phyloP scores from a whole-genome alignment of 306 rosid genomes.

The Betula pendula region DNA sequence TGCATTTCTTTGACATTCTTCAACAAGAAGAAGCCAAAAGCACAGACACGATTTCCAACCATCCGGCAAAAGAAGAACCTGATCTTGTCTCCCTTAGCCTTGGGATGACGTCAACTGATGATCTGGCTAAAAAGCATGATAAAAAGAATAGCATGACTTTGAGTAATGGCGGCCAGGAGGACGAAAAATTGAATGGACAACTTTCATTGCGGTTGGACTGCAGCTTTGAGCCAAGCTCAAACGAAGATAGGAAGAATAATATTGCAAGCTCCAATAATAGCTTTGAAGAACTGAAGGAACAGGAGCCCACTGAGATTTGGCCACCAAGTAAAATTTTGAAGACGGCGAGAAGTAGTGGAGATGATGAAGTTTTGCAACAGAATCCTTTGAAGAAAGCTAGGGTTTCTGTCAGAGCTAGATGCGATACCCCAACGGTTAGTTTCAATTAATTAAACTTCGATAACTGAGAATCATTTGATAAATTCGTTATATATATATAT shows the following conservation, averaged over 20 bases:
- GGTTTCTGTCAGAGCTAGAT: slow-evolving; percentile 73
- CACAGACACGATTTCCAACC: slow-evolving; percentile 5
- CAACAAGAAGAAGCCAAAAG: slow-evolving; percentile 27
- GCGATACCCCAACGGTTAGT: slow-evolving; percentile 67
- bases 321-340: slow-evolving; percentile 46
- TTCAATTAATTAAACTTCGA: not conserved
- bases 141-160: slow-evolving; percentile 13
- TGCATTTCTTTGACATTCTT: slow-evolving; percentile 34
- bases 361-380: slow-evolving; percentile 39
- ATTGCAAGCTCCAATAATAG: slow-evolving; percentile 16
- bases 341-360: slow-evolving; percentile 27
- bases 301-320: slow-evolving; percentile 40
- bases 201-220: slow-evolving; percentile 53
- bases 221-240: slow-evolving; percentile 28
- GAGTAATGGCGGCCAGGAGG: slow-evolving; percentile 9
- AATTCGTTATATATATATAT: not conserved
- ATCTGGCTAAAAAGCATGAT: not conserved
- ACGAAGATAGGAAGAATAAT: slow-evolving; percentile 9
- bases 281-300: slow-evolving; percentile 33
- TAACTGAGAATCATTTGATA: not conserved
- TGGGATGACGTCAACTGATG: slow-evolving; percentile 40
- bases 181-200: slow-evolving; percentile 23
- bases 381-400: slow-evolving; percentile 57
- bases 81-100: slow-evolving; percentile 60
- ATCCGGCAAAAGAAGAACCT: slow-evolving; percentile 19